Base-by-base conservation (phyloP, 2,329 filamentous ascomycete genomes). In the Epichloe hybrida region DNA sequence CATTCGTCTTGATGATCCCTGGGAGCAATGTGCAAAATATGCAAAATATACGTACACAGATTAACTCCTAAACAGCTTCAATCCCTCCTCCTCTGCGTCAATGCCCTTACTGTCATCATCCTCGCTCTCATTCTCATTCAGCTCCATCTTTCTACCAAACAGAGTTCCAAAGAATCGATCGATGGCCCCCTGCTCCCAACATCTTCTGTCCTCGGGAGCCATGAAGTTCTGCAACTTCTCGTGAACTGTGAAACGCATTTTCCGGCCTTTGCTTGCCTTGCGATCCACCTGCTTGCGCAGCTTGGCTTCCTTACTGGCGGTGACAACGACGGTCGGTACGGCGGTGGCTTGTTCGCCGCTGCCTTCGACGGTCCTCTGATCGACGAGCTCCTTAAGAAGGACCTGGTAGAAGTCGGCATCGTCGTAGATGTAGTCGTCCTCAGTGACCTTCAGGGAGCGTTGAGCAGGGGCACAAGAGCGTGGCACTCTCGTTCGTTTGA, bases 191-290 rank as follows among this genome's bases (percentile, higher is more conserved):
- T 84, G 81, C 54, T 87, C 86, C 93, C 93, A 98, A 15, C 66
- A 69, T 3, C 84, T 76, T 49, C 87, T 75, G 64, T 95, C 86
- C 65, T 96, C 88, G 0, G 89, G 83, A 11, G 90, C 90, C 89
- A 96, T 96, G 63, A 97, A 97, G 66, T 96, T 96, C 70, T 95
- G 88, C 62, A 98, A 68, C 72, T 97, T 97, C 72, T 97, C 91
- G 63, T 97, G 90, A 44, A 96, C 88, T 15, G 87, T 93, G 68
- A 91, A 98, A 39, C 88, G 78, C 76, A 98, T 79, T 72, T 96
- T 96, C 47, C 93, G 76, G 5, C 93, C 93, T 69, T 97, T 97
- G 64, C 88, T 95, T 0, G 93, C 93, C 64, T 90, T 93, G 20
- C 90, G 90, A 65, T 98, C 93, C 4, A 97, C 86, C 34, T 83